Conservation (phyloP, 768 basidiomycete species). For the Suillus hirtellus region DNA sequence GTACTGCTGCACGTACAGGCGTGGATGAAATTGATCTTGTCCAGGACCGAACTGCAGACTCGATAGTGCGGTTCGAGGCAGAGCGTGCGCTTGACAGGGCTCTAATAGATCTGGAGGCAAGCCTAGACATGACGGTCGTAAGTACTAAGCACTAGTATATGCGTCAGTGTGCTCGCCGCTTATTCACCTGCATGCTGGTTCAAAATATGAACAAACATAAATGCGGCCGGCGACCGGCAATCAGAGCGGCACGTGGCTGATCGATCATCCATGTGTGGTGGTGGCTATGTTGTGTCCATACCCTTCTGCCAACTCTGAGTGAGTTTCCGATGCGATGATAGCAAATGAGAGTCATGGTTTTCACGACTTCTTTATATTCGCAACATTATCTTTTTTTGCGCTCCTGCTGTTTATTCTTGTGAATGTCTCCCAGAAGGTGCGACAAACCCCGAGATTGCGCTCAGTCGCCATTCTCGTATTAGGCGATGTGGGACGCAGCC, state of each 20-base stretch:
- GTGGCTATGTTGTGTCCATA: background rate
- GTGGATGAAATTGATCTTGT: slow-evolving; percentile 27
- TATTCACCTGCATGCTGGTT: background rate
- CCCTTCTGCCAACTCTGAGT: background rate
- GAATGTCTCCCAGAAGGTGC: slow-evolving; percentile 19
- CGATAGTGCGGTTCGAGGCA: slow-evolving; percentile 12
- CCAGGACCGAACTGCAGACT: slow-evolving; percentile 21
- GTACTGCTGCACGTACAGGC: slow-evolving; percentile 20
- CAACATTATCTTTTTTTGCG: slow-evolving; percentile 15
- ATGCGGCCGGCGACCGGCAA: no score
- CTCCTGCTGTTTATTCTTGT: slow-evolving; percentile 19
- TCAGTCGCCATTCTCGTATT: slow-evolving; percentile 90
- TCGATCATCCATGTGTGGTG: no score
- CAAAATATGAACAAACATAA: background rate
- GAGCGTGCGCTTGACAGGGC: slow-evolving; percentile 6
- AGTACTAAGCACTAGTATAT: background rate
- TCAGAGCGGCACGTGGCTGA: no score
- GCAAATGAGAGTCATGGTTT: background rate
- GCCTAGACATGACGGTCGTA: slow-evolving; percentile 17
- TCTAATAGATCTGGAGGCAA: slow-evolving; percentile 21
- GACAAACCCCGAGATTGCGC: slow-evolving; percentile 41
- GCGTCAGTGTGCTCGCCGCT: background rate
- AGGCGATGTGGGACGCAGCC: slow-evolving; percentile 94
- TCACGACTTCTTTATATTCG: slow-evolving; percentile 7
- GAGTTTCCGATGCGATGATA: slow-evolving; percentile 10